Evolutionary conservation across 23 red algal genomes (phyloP).

Genomic region (Cyanidium caldarium): DNA sequence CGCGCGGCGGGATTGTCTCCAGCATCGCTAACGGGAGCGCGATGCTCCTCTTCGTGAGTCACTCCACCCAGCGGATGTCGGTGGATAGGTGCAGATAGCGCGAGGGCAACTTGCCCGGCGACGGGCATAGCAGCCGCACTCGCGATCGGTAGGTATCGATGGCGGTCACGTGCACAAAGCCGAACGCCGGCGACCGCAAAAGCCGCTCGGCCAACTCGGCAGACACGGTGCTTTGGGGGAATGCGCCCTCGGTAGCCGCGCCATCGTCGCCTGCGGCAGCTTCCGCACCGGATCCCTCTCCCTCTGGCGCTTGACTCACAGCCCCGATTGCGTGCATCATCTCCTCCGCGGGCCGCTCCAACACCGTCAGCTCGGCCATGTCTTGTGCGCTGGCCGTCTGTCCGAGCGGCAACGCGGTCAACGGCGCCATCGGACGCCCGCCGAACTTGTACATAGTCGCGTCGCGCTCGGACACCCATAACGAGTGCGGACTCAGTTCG

Average conservation of each 20-base stretch:
- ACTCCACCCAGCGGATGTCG: not conserved
- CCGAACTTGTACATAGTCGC: not conserved
- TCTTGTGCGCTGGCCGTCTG: slow-evolving; percentile 16
- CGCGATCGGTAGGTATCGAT: not conserved
- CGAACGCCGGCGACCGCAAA: not conserved
- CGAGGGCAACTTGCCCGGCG: not conserved
- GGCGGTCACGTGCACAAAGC: not conserved
- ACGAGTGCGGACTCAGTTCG: slow-evolving; percentile 49
- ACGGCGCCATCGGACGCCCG: not conserved
- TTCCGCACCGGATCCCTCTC: not conserved
- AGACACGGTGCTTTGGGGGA: not conserved
- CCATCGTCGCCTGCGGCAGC: no score
- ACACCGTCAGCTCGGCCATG: slow-evolving; percentile 33
- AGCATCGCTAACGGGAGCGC: not conserved
- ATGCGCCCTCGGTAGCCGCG: no score
- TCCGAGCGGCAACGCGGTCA: not conserved
- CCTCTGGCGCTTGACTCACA: not conserved
- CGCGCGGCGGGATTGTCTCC: not conserved
- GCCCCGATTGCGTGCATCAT: slow-evolving; percentile 4
- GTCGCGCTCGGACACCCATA: not conserved
- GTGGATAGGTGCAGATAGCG: not conserved
- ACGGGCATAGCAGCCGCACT: not conserved
- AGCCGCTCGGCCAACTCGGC: not conserved
- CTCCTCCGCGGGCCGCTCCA: slow-evolving; percentile 19
- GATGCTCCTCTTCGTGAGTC: not conserved